Evolutionary conservation across 75 land plant species (phyloP), one percentile per base, ranked within the genome.

Genomic region (Picea glauca): DNA sequence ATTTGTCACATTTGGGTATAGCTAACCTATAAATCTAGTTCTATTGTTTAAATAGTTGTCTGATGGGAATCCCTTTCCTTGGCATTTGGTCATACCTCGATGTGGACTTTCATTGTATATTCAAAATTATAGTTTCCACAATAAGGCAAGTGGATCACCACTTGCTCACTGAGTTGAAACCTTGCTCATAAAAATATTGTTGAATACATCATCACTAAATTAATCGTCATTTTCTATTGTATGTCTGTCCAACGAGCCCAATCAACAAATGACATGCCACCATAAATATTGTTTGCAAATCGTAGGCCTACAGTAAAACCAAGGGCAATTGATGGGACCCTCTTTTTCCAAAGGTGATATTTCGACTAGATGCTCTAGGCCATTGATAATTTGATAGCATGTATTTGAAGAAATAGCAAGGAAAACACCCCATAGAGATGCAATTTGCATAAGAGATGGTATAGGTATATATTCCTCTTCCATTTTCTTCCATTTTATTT

Each of bases 361-460:
- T 85, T 96, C 99, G 4, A 96, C 99, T 59, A 96, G 61, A 0
- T 88, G 87, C 80, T 96, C 99, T 58, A 96, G 76, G 1, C 94
- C 94, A 80, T 96, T 96, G 40, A 96, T 79, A 23, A 96, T 78
- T 73, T 96, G 99, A 72, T 94, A 96, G 4, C 99, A 89, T 57
- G 99, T 89, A 80, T 96, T 96, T 23, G 99, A 96, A 13, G 97
- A 94, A 33, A 96, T 82, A 2, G 85, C 97, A 75, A 96, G 93
- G 80, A 96, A 96, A 0, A 96, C 93, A 94, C 96, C 99, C 99
- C 99, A 97, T 65, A 97, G 90, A 32, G 87, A 93, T 40, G 99
- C 99, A 74, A 92, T 92, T 82, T 93, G 87, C 33, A 95, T 32
- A 26, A 95, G 87, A 60, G 95, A 91, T 56, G 99, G 99, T 57